Percentiles rank a stretch among this genome's conserved stretches.
Evolutionary conservation across 176 grass and related monocot genomes (phyloP).

Genomic region (Thinopyrum elongatum): DNA sequence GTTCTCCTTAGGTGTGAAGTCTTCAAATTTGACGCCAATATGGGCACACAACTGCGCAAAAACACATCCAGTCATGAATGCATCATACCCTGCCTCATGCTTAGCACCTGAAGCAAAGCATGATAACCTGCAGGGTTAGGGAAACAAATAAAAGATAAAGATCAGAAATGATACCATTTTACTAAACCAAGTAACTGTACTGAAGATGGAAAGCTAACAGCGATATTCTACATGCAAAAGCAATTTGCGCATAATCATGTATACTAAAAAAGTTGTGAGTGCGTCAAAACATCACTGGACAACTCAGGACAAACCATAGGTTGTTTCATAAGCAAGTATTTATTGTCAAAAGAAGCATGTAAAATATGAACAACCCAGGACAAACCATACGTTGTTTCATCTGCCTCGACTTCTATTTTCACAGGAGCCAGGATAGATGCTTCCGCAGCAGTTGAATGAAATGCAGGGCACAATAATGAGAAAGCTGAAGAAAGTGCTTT

Average conservation of each 20-base stretch:
- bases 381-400: constrained; percentile 62
- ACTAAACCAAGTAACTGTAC: neutral
- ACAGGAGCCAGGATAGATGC: constrained; percentile 33
- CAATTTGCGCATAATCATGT: constrained; percentile 25
- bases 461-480: constrained; percentile 62
- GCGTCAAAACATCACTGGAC: constrained; percentile 6
- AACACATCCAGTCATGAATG: constrained; percentile 97
- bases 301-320: constrained; percentile 26
- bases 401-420: constrained; percentile 66
- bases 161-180: constrained; percentile 17
- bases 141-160: constrained; percentile 15
- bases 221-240: constrained; percentile 5
- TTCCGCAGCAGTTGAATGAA: constrained; percentile 34
- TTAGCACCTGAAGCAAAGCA: constrained; percentile 83
- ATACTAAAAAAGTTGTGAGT: neutral
- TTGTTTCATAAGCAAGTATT: constrained; percentile 40
- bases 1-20: constrained; percentile 41
- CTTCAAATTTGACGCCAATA: constrained; percentile 68
- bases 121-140: constrained; percentile 60
- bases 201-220: neutral
- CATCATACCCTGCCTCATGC: constrained; percentile 95
- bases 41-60: constrained; percentile 71
- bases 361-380: constrained; percentile 26
- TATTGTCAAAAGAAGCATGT: neutral
- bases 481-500: constrained; percentile 94